Percentiles rank a stretch among this genome's conserved stretches.
These are phyloP conservation scores for Hibiscus trionum DNA, from an alignment of 345 rosid genomes.

Conservation along the genomic window DNA sequence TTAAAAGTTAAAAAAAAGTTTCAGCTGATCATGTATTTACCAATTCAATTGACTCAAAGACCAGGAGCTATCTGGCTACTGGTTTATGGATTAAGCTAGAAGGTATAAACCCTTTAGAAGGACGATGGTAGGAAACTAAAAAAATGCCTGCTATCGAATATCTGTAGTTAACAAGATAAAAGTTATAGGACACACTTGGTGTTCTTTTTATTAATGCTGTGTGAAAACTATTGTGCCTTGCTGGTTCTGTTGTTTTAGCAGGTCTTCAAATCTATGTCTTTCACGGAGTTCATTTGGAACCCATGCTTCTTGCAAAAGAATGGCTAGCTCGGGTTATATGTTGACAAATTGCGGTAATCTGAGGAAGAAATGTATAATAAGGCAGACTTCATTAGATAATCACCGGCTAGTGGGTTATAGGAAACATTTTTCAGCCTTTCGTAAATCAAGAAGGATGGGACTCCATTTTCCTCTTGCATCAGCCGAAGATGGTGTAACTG, in stretches of 20 bases:
- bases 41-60: neutral
- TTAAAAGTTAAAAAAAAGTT: neutral
- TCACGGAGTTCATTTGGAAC: constrained; percentile 35
- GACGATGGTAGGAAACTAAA: neutral
- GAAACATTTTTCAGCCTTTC: constrained; percentile 16
- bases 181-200: neutral
- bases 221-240: neutral
- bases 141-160: neutral
- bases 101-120: neutral
- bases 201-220: constrained; percentile 18
- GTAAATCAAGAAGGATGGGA: constrained; percentile 33
- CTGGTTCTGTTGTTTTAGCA: constrained; percentile 28
- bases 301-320: constrained; percentile 31
- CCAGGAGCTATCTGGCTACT: neutral
- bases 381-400: constrained; percentile 26
- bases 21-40: neutral
- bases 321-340: constrained; percentile 27
- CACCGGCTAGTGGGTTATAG: constrained; percentile 21
- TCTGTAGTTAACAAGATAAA: neutral
- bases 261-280: constrained; percentile 42
- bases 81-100: neutral
- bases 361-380: constrained; percentile 33
- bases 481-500: constrained; percentile 68
- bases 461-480: constrained; percentile 40
- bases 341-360: constrained; percentile 40